Base-by-base conservation (phyloP, 192 early-diverging fungal species). In the Lunasporangiospora selenospora region DNA sequence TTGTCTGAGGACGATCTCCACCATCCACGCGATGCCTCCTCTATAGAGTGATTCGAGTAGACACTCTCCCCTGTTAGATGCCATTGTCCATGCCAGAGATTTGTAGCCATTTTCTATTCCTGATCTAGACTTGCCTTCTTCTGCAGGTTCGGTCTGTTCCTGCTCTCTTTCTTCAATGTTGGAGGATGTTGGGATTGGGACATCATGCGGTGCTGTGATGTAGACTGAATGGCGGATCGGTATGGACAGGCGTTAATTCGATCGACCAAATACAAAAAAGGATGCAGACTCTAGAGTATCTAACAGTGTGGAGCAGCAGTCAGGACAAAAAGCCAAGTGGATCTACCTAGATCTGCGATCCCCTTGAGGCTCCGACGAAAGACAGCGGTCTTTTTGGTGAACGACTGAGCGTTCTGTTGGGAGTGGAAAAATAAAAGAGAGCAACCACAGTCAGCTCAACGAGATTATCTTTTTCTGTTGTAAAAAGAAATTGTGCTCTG, bases 321-420 rank as follows among this genome's bases (percentile, higher is more conserved):
- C n/a, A n/a, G n/a, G n/a, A n/a, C n/a, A n/a, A n/a, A n/a, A n/a
- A n/a, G n/a, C n/a, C n/a, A n/a, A n/a, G n/a, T n/a, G n/a, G n/a
- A 29, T 7, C 54, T 83, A 81, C 80, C 78, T 18, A 85, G 55
- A 31, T 85, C 83, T 15, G 79, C 81, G n/a, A 82, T 58, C 15
- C 75, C 77, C 44, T 81, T 82, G 30, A 82, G 54, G 16, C 69
- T 63, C 34, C 80, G 82, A 34, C 83, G 73, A 31, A 85, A 75
- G 29, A 77, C 81, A 1, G 78, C 78, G 5, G 80, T 82, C 67
- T 85, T 85, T 42, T 85, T 85, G 15, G 75, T 61, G 58, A 85
- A 85, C 3, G 77, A 62, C 3, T 64, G 36, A 1, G 65, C 77
- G 36, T 85, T 82, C 60, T 85, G n/a, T n/a, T n/a, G n/a, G n/a